Percentiles rank a stretch among this genome's conserved stretches.
These are phyloP conservation scores for Pelargonium cotyledonis DNA, from an alignment of 441 rosid genomes.

Conservation along the genomic window DNA sequence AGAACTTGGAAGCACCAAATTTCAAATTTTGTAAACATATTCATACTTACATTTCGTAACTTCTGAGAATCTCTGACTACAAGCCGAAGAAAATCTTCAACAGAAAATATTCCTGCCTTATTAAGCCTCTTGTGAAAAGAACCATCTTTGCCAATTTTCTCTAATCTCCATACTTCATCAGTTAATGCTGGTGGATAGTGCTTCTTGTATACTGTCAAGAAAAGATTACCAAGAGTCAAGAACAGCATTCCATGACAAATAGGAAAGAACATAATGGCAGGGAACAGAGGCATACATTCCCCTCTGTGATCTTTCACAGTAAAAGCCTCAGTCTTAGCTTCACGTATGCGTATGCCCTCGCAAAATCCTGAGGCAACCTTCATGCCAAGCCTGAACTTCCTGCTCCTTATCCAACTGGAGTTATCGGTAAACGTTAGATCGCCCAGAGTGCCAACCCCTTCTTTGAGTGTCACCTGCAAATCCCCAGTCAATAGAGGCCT, in stretches of 20 bases:
- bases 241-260: constrained; percentile 6
- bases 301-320: constrained; percentile 97
- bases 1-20: constrained; percentile 10
- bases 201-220: constrained; percentile 84
- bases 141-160: constrained; percentile 98
- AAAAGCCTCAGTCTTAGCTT: constrained; percentile 97
- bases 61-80: constrained; percentile 62
- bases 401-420: constrained; percentile 97
- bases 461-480: constrained; percentile 78
- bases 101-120: constrained; percentile 36
- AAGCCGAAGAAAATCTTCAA: constrained; percentile 79
- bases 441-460: constrained; percentile 91
- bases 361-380: constrained; percentile 61
- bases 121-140: constrained; percentile 89
- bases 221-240: constrained; percentile 4
- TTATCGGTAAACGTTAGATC: constrained; percentile 90
- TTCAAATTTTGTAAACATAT: constrained; percentile 19
- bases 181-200: constrained; percentile 87
- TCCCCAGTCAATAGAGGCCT: constrained; percentile 89
- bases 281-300: constrained; percentile 52
- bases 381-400: constrained; percentile 94
- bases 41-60: constrained; percentile 63
- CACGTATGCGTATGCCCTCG: constrained; percentile 73
- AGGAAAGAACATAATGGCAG: constrained; percentile 4
- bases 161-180: constrained; percentile 99